phyloP scores from a whole-genome alignment of 805 yeast genomes.

The Scheffersomyces spartinae region DNA sequence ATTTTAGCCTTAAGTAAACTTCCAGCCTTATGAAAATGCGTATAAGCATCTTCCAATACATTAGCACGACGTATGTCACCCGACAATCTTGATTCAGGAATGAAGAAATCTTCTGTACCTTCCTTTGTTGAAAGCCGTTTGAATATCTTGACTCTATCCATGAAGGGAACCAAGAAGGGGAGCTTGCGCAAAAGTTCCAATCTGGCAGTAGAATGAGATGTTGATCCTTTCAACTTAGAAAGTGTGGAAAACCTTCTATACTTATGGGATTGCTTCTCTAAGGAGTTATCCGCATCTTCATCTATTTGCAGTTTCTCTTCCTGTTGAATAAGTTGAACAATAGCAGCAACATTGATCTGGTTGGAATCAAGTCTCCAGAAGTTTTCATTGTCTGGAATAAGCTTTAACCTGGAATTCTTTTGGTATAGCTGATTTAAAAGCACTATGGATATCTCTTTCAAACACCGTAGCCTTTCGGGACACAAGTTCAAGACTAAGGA shows the following conservation, averaged over 20 bases:
- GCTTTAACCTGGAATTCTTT: slow-evolving; percentile 50
- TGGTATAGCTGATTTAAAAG: slow-evolving; percentile 54
- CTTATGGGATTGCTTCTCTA: no score
- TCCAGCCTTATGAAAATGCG: slow-evolving; percentile 42
- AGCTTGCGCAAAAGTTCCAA: slow-evolving; percentile 45
- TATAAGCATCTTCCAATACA: slow-evolving; percentile 66
- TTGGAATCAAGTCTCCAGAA: slow-evolving; percentile 44
- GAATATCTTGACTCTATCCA: slow-evolving; percentile 61
- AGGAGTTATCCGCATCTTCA: no score
- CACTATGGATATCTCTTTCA: slow-evolving; percentile 30
- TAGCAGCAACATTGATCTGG: no score
- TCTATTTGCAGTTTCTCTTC: no score
- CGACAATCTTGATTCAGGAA: slow-evolving; percentile 11
- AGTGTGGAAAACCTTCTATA: no score
- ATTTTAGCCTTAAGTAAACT: slow-evolving; percentile 45
- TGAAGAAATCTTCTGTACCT: slow-evolving; percentile 14
- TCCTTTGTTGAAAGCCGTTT: slow-evolving; percentile 52
- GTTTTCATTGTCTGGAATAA: slow-evolving; percentile 29
- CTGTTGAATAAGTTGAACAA: neutral
- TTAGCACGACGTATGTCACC: slow-evolving; percentile 61
- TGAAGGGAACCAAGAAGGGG: slow-evolving; percentile 76
- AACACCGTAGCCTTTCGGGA: neutral
- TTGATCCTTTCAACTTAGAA: no score
- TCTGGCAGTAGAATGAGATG: no score
- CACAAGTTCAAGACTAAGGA: slow-evolving; percentile 30